Evolutionary conservation across 179 eudicot species (phyloP).

Genomic region (Corrigiola litoralis): DNA sequence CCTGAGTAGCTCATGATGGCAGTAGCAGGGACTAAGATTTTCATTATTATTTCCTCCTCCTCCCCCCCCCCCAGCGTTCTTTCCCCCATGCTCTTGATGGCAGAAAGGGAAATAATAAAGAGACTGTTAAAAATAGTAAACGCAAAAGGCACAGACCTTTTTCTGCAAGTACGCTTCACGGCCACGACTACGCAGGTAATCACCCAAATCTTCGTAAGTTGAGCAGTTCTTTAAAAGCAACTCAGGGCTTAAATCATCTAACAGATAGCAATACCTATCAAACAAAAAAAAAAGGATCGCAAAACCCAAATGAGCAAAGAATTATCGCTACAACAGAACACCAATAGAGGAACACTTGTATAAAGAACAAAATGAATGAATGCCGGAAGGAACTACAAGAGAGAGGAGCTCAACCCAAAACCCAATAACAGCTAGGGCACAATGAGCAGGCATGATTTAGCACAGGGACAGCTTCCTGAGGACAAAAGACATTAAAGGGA

Average conservation of each 20-base stretch:
- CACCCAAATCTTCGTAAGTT: constrained; percentile 61
- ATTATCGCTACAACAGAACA: not conserved
- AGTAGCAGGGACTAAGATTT: not conserved
- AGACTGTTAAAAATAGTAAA: constrained; percentile 2
- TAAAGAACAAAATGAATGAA: not conserved
- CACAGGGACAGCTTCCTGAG: not conserved
- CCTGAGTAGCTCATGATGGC: not conserved
- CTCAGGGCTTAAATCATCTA: constrained; percentile 82
- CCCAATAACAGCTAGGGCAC: not conserved
- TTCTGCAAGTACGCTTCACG: constrained; percentile 88
- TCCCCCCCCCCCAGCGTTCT: no score
- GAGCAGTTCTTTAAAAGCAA: constrained; percentile 55
- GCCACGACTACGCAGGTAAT: constrained; percentile 75
- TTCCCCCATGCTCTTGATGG: not conserved
- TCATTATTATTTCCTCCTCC: no score
- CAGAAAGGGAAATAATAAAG: not conserved
- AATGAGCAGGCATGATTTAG: not conserved
- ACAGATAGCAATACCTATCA: constrained; percentile 83
- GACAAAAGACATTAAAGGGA: not conserved
- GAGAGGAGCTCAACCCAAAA: not conserved
- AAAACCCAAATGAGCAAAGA: not conserved
- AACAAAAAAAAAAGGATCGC: constrained; percentile 12
- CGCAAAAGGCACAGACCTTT: constrained; percentile 55
- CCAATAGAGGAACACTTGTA: not conserved
- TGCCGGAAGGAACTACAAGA: not conserved